Conservation (phyloP, 257 asterid species). For the Solanum dulcamara region DNA sequence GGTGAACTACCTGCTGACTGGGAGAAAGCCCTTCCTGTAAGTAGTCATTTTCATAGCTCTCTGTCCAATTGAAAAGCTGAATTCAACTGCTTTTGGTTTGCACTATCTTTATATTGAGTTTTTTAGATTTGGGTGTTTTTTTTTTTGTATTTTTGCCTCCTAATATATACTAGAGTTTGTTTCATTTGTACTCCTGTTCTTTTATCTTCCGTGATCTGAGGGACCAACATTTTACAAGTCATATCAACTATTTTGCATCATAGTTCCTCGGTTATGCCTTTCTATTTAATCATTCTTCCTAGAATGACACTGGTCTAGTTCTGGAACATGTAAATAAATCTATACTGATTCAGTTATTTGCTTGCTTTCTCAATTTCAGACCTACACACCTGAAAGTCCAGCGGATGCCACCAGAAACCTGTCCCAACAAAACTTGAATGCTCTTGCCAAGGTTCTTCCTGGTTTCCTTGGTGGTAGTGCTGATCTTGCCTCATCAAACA, state of each 20-base stretch:
- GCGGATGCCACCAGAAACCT: slow-evolving; percentile 71
- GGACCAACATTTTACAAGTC: background rate
- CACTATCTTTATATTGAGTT: background rate
- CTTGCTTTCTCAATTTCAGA: slow-evolving; percentile 23
- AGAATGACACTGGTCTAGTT: background rate
- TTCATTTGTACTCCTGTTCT: background rate
- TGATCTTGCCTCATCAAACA: slow-evolving; percentile 85
- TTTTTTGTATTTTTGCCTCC: background rate
- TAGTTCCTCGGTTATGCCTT: background rate
- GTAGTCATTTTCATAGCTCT: slow-evolving; percentile 9
- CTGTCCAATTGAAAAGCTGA: background rate
- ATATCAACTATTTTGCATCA: background rate
- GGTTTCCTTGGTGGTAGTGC: slow-evolving; percentile 86
- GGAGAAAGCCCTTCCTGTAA: slow-evolving; percentile 86
- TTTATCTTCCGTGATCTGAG: background rate
- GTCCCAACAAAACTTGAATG: slow-evolving; percentile 58
- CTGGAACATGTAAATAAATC: background rate
- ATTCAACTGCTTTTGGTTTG: background rate
- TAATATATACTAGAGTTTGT: background rate
- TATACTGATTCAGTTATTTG: background rate
- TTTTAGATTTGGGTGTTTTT: background rate
- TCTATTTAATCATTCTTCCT: background rate
- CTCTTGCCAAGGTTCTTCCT: slow-evolving; percentile 75
- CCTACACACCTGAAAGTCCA: slow-evolving; percentile 64
- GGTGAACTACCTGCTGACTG: slow-evolving; percentile 70